Base-by-base conservation (phyloP, 163 green algal genomes). In the Volvox carteri region DNA sequence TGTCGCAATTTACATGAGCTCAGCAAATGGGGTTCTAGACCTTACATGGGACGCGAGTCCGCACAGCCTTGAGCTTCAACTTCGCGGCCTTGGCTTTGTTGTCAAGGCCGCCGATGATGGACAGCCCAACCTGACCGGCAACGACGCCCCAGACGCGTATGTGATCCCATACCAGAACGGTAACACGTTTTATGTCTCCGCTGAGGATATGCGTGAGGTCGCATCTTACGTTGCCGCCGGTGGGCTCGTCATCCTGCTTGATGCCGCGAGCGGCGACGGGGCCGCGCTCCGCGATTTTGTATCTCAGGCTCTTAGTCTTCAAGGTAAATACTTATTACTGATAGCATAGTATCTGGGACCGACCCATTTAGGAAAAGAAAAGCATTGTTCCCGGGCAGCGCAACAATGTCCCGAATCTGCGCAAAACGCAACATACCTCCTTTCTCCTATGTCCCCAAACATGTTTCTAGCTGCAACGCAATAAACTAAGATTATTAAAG, bases 1-100 rank as follows among this genome's bases (percentile, higher is more conserved):
- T 56, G 79, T 86, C 5, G 28, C 79, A 37, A 39, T 86, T 19
- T 86, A 86, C n/a, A 78, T 86, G 60, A 78, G 60, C 44, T 46
- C 73, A 39, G 33, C 18, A 14, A 50, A 41, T 21, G 44, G 44
- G 5, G 79, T 86, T 4, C 62, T 86, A 16, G 79, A 86, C 42
- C 44, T 78, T 7, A 48, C 23, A 39, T 78, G 79, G 79, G 79
- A 86, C 11, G 7, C 54, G 0, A 52, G 79, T 4, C 44, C 79
- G 18, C 35, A 78, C 28, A 67, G 78, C 19, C 62, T 86, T 18
- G 39, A 78, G 42, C 65, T 5, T 12, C 79, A 86, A 30, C 79
- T 86, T 0, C 42, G 28, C 6, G 30, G 44, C 9, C 65, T 70
- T 2, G 79, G 79, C 30, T 67, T 86, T 21, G n/a, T 46, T 21